Evolutionary conservation across 1,139 yeast genomes (phyloP).

Genomic region (Dujonia santamariae): DNA sequence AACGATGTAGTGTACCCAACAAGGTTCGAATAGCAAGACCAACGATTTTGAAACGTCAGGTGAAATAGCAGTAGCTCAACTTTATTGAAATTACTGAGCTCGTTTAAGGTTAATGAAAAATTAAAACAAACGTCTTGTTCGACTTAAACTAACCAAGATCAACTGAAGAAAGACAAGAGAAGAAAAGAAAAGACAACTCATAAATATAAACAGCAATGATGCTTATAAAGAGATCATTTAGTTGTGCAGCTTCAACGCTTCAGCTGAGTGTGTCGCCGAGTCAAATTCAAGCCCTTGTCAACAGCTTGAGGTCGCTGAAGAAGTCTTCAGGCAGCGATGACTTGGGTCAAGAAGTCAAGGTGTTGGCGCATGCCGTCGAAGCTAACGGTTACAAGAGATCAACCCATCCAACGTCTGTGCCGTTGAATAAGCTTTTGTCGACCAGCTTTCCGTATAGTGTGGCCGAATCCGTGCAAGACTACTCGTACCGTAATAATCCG

Average conservation of each 20-base stretch:
- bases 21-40: too few species aligned
- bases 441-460: constrained; percentile 58
- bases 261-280: constrained; percentile 6
- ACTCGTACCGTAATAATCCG: constrained; percentile 35
- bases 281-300: constrained; percentile 3
- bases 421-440: constrained; percentile 47
- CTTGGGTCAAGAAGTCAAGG: constrained; percentile 2
- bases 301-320: constrained; percentile 1
- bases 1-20: too few species aligned
- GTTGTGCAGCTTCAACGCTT: background rate
- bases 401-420: constrained; percentile 64
- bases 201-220: too few species aligned
- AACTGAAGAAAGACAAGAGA: too few species aligned
- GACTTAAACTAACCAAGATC: too few species aligned
- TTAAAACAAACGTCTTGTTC: too few species aligned
- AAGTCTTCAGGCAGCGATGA: background rate
- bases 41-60: too few species aligned
- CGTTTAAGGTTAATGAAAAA: too few species aligned
- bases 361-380: background rate
- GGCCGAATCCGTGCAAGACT: constrained; percentile 52
- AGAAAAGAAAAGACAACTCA: too few species aligned
- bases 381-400: constrained; percentile 34
- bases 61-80: too few species aligned
- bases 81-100: too few species aligned
- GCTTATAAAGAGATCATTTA: background rate